Conservation (phyloP, 225 moss, liverwort and hornwort genomes). For the Polytrichum commune region DNA sequence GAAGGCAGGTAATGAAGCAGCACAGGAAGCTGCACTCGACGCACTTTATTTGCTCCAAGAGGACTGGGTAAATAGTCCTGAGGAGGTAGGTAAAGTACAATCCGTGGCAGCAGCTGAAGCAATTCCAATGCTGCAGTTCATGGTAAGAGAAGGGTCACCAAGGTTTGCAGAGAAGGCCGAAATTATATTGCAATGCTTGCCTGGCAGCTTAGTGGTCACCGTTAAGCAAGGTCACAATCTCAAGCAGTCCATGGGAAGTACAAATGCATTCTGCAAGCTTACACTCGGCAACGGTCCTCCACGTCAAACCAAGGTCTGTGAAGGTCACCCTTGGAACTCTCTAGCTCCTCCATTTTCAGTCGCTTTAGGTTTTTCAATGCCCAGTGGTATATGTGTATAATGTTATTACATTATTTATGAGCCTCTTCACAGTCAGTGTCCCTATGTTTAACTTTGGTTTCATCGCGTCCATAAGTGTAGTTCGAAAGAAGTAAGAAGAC, state of each 20-base stretch:
- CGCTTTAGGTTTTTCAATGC: no score
- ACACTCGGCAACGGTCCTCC: conserved; percentile 98
- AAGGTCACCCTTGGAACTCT: background rate
- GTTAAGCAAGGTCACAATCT: conserved; percentile 92
- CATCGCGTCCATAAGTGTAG: background rate
- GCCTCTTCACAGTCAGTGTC: no score
- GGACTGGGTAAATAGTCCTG: conserved; percentile 82
- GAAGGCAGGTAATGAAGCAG: conserved; percentile 87
- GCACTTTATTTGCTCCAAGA: conserved; percentile 79
- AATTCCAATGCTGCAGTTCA: conserved; percentile 86
- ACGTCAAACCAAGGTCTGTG: conserved; percentile 85
- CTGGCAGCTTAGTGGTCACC: conserved; percentile 95
- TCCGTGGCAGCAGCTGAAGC: conserved; percentile 90
- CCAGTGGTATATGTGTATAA: no score
- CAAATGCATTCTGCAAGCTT: conserved; percentile 98
- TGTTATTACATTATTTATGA: no score
- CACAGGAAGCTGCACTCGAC: conserved; percentile 91
- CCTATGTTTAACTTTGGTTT: no score
- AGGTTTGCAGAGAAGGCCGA: conserved; percentile 90
- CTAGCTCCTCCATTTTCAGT: no score
- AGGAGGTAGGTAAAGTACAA: conserved; percentile 78
- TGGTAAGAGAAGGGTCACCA: conserved; percentile 71
- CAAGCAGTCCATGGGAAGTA: conserved; percentile 95
- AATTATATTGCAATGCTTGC: conserved; percentile 75
- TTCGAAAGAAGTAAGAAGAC: background rate